A percentile compares a stretch with the other conserved stretches of the same genome.
phyloP scores from a whole-genome alignment of 1,284 basidiomycete genomes.

The Macrocybe sp. region DNA sequence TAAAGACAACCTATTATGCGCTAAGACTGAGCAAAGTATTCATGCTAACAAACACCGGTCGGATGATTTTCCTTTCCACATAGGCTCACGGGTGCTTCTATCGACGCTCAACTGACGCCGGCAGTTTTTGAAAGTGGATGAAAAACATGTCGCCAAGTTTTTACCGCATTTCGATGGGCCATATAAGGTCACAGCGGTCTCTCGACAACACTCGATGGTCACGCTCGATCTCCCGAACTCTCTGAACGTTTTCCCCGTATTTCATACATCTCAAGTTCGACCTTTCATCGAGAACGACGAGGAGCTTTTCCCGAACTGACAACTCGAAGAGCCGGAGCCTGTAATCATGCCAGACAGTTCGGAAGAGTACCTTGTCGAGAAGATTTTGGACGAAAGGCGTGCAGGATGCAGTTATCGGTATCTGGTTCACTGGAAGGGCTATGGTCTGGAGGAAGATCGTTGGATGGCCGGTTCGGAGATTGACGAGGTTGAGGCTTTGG shows the following conservation, averaged over 20 bases:
- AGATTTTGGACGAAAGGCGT: conserved; percentile 17
- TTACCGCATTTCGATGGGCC: conserved; percentile 22
- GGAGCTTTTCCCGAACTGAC: conserved; percentile 9
- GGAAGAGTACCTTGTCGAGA: conserved; percentile 19
- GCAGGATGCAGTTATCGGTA: conserved; percentile 34
- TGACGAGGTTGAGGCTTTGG: conserved; percentile 19
- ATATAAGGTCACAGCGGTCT: conserved; percentile 9
- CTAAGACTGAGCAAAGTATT: conserved; percentile 23
- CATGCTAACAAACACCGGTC: conserved; percentile 21
- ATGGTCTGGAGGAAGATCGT: conserved; percentile 55
- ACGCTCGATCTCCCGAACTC: conserved; percentile 17
- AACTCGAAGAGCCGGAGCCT: background rate
- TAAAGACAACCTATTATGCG: conserved; percentile 20
- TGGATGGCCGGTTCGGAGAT: conserved; percentile 45
- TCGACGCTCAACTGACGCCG: conserved; percentile 18
- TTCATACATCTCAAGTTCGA: conserved; percentile 18
- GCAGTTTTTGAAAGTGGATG: conserved; percentile 15
- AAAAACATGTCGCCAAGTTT: conserved; percentile 21
- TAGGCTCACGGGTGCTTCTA: conserved; percentile 26
- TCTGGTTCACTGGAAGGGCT: conserved; percentile 73
- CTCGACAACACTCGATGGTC: conserved; percentile 17
- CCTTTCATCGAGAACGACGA: conserved; percentile 10
- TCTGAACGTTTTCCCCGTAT: conserved; percentile 15
- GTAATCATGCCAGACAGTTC: conserved; percentile 10
- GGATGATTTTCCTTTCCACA: conserved; percentile 10